Evolutionary conservation across 257 asterid genomes (phyloP).

Genomic region (Nyctanthes arbortristis): DNA sequence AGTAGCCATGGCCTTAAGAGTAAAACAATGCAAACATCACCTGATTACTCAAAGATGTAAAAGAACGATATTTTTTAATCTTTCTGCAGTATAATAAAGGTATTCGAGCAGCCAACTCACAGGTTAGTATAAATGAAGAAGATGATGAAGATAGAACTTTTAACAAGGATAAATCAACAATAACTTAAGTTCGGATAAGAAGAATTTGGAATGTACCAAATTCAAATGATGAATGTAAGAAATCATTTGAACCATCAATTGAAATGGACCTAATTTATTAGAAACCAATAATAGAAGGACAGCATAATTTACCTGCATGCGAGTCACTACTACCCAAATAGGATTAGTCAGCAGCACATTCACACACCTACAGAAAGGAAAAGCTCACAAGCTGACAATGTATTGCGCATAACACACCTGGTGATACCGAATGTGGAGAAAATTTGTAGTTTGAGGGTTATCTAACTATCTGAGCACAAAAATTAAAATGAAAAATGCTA

Average conservation of each 20-base stretch:
- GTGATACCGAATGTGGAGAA: background rate
- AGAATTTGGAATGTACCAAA: background rate
- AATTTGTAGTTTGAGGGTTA: slow-evolving; percentile 7
- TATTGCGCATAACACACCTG: slow-evolving; percentile 12
- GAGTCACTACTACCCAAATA: slow-evolving; percentile 95
- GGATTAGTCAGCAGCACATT: slow-evolving; percentile 97
- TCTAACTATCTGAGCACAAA: too few species aligned
- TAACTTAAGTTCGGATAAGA: background rate
- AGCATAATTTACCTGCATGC: slow-evolving; percentile 79
- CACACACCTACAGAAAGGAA: slow-evolving; percentile 62
- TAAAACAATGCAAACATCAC: background rate
- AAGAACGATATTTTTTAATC: background rate
- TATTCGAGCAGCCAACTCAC: background rate
- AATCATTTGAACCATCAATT: slow-evolving; percentile 12
- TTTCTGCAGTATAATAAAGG: background rate
- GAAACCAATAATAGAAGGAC: slow-evolving; percentile 12
- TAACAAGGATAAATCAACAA: background rate
- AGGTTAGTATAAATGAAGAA: background rate
- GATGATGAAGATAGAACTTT: background rate
- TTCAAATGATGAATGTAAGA: background rate
- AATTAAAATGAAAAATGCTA: background rate
- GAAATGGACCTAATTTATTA: slow-evolving; percentile 8
- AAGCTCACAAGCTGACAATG: slow-evolving; percentile 15
- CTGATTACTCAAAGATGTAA: background rate
- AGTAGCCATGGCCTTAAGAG: background rate